Evolutionary conservation across 768 basidiomycete genomes (phyloP), one percentile per base, ranked within the genome.

Genomic region (Pulveroboletus sp.): DNA sequence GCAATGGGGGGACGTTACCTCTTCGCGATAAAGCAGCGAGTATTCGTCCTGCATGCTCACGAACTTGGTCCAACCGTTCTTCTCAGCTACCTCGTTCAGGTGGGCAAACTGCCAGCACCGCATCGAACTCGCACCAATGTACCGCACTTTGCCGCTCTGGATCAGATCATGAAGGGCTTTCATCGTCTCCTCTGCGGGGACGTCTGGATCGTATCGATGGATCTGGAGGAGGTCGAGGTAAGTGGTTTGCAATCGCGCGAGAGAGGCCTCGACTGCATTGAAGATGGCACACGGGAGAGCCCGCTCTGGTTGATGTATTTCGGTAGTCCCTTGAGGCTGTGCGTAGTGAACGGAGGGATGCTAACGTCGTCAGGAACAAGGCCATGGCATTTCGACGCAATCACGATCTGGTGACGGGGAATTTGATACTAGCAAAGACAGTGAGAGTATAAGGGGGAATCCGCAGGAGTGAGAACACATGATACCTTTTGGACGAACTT

Each of bases 21-120:
- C 79, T 50, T 79, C 75, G 30, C 80, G 70, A 57, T 83, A 83
- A 17, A 81, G 67, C 6, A 80, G 62, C 31, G 71, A 77, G 54
- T 81, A 75, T 49, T 77, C 74, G 38, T 73, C 70, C 62, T 82
- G 81, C 72, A 82, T 79, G 49, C 77, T 75, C 42, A 79, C 69
- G 53, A 82, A 82, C 51, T 69, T 74, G 5, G 80, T 79, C 71
- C 78, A 78, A 4, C 72, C 72, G 14, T 76, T 59, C 49, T 64
- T 65, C 32, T 66, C 61, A 6, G 78, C 77, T 2, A 76, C 68
- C 30, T 73, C 69, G 47, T 78, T 74, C 62, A 79, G 61, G 43
- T 68, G 55, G 17, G 68, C 69, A 37, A 77, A 74, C 37, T 76
- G 70, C 76, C 75, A 77, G 10, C 73, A 60, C 6, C 69, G 63